Base-by-base conservation (phyloP, 352 stramenopile species). In the Thalassiosira mediterranea region DNA sequence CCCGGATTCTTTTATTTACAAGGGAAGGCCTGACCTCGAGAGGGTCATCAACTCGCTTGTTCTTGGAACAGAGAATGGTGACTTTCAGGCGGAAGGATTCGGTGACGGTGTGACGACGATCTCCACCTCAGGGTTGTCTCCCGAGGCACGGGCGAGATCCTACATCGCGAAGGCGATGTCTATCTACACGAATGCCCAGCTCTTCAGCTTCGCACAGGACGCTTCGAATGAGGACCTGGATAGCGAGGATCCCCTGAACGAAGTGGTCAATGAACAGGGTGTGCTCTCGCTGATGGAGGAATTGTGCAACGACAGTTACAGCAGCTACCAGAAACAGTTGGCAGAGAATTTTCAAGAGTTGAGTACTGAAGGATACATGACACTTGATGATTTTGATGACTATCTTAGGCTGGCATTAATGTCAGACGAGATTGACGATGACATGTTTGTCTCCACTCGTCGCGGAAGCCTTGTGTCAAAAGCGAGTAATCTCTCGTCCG, bases 131-230 rank as follows among this genome's bases (percentile, higher is more conserved):
- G 57, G 51, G 29, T 49, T 66, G 32, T 40, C 60, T 11, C 44
- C 60, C 4, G 48, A 74, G 25, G 51, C 71, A 19, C 32, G 66
- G 40, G 32, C 60, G 3, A 77, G 69, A 54, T 21, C 72, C 23
- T 25, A 76, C 37, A 25, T 80, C 1, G 68, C 68, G 46, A 79
- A 72, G 54, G 69, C 63, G 8, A 19, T 79, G 10, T 63, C 37
- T 0, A 34, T 76, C 7, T 83, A 80, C 46, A 66, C 56, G 1
- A 40, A 65, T 13, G 68, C 75, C 60, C 68, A 83, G 42, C 69
- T 83, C 32, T 83, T 76, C 56, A 66, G 77, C 15, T 79, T 65
- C 47, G 59, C 68, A 31, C 19, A 67, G 3, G 69, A 76, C 17
- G 73, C 61, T 42, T 74, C 59, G 2, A 46, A 52, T 32, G 31